A percentile compares a stretch with the other conserved stretches of the same genome.
These are phyloP conservation scores for Exobasidium rhododendri DNA, from an alignment of 1,284 basidiomycete genomes.

Conservation along the genomic window DNA sequence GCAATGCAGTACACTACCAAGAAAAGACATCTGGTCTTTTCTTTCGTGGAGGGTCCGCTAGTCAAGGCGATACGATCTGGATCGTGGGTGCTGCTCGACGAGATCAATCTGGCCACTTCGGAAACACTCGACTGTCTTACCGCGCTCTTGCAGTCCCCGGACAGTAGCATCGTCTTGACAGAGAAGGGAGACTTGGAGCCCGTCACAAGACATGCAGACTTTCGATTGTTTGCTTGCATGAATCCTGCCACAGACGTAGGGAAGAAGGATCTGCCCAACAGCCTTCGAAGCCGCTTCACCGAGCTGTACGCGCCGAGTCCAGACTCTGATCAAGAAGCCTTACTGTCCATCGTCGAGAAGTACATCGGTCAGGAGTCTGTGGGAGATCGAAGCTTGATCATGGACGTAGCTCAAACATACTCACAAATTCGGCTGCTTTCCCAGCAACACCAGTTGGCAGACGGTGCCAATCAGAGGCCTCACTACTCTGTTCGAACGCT, in stretches of 20 bases:
- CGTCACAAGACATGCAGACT: conserved; percentile 85
- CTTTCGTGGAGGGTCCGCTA: conserved; percentile 91
- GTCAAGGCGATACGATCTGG: conserved; percentile 86
- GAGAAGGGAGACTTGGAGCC: conserved; percentile 91
- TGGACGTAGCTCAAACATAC: conserved; percentile 91
- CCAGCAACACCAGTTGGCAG: conserved; percentile 77
- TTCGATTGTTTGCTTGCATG: conserved; percentile 98
- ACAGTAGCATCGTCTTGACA: conserved; percentile 83
- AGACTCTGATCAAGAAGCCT: conserved; percentile 84
- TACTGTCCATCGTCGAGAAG: conserved; percentile 80
- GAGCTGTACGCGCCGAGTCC: conserved; percentile 93
- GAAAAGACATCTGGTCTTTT: conserved; percentile 61
- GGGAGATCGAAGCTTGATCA: conserved; percentile 80
- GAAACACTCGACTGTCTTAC: conserved; percentile 94
- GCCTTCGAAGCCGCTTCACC: conserved; percentile 86
- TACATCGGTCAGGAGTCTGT: conserved; percentile 83
- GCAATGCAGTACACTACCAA: conserved; percentile 58
- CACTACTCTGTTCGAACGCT: conserved; percentile 98
- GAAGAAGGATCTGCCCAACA: conserved; percentile 90
- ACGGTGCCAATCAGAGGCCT: conserved; percentile 90
- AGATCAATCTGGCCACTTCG: conserved; percentile 89
- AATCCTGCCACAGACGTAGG: conserved; percentile 98
- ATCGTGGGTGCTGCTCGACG: conserved; percentile 93
- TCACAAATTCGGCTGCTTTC: conserved; percentile 75
- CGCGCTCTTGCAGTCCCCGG: conserved; percentile 76